phyloP scores from a whole-genome alignment of 108 stramenopile species.

The Nitzschia sp. region DNA sequence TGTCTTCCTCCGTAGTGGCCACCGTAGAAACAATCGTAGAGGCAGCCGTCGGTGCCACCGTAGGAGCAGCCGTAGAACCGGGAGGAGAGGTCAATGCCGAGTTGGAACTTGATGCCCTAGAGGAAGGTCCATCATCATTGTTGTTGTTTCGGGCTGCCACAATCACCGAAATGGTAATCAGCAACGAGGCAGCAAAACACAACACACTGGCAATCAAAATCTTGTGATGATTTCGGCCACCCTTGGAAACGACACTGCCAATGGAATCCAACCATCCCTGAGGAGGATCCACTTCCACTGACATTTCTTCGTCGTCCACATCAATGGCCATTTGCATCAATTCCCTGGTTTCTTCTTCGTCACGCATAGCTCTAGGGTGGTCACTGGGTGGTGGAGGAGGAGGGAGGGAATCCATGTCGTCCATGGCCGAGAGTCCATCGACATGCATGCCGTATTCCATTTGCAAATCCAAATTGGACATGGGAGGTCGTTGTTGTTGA shows the following conservation, averaged over 20 bases:
- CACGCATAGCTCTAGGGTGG: background rate
- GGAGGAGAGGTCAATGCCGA: background rate
- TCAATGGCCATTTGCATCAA: background rate
- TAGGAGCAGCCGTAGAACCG: background rate
- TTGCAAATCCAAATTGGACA: too few relatives aligned
- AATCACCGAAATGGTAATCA: background rate
- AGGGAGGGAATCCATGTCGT: conserved; percentile 2
- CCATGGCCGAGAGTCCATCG: background rate
- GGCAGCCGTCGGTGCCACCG: background rate
- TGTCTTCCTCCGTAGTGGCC: background rate
- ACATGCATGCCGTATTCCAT: too few relatives aligned
- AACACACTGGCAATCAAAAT: background rate
- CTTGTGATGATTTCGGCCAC: background rate
- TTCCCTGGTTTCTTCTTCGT: conserved; percentile 7
- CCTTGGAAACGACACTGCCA: background rate
- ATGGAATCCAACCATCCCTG: background rate
- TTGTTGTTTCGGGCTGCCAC: background rate
- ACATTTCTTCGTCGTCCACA: background rate
- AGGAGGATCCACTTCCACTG: conserved; percentile 10
- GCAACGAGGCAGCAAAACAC: background rate
- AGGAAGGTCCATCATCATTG: background rate
- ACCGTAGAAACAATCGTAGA: background rate
- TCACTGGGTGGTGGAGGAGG: conserved; percentile 17
- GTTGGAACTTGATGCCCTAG: background rate
- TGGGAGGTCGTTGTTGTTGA: too few relatives aligned